phyloP scores from a whole-genome alignment of 257 asterid genomes.

The Hygrophila difformis region DNA sequence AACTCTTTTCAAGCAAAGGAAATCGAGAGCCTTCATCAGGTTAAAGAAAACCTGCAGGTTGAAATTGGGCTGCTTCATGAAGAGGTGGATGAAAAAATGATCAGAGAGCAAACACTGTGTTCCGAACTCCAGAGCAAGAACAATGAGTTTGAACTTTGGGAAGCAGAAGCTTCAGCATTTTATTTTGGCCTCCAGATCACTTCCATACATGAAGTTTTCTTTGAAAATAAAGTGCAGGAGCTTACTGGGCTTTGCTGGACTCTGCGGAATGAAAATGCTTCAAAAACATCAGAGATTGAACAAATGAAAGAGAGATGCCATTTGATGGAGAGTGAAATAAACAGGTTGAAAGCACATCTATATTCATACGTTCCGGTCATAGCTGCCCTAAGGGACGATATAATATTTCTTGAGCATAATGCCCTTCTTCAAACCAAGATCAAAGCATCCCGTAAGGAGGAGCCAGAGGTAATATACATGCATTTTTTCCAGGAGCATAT shows the following conservation, averaged over 20 bases:
- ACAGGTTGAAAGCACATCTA: conserved; percentile 46
- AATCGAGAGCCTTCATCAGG: conserved; percentile 41
- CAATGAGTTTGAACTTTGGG: conserved; percentile 68
- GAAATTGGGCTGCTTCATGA: conserved; percentile 47
- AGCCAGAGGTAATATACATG: conserved; percentile 44
- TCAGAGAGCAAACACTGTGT: conserved; percentile 42
- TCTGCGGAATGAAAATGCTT: conserved; percentile 40
- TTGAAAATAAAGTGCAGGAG: conserved; percentile 63
- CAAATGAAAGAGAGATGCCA: conserved; percentile 47
- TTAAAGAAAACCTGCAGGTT: conserved; percentile 33
- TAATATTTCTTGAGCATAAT: conserved; percentile 60
- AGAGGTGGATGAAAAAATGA: conserved; percentile 44
- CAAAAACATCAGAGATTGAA: conserved; percentile 49
- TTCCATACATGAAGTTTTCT: conserved; percentile 44
- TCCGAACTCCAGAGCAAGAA: conserved; percentile 52
- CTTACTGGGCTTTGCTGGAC: conserved; percentile 45
- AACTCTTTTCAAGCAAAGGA: conserved; percentile 40
- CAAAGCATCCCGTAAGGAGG: conserved; percentile 24
- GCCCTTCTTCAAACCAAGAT: conserved; percentile 46
- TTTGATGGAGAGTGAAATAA: conserved; percentile 55
- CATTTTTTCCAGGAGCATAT: conserved; percentile 14
- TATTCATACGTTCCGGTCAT: conserved; percentile 53
- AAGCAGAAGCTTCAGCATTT: conserved; percentile 74
- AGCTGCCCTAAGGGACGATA: conserved; percentile 55
- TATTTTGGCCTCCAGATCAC: conserved; percentile 78